Evolutionary conservation across 805 yeast genomes (phyloP), one percentile per base, ranked within the genome.

Genomic region (Wickerhamomyces alni): DNA sequence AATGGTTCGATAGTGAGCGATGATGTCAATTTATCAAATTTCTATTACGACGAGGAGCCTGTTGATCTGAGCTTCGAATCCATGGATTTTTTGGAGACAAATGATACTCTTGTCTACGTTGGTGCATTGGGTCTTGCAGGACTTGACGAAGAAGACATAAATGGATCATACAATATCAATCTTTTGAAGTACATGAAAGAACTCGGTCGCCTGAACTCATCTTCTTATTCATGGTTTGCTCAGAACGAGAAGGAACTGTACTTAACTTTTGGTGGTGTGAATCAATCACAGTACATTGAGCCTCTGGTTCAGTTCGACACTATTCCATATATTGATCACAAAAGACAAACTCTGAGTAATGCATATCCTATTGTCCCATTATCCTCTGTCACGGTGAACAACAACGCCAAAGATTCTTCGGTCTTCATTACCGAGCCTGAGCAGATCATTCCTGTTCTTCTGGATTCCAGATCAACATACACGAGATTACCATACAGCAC

Each of bases 211-310:
- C 63, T 73, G 21, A 52, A 59, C 25, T 46, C 71, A 2, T 50
- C 66, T 5, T 62, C 75, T 0, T 75, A 68, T 49, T 74, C 80
- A 0, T 46, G 74, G 25, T 67, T 67, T 52, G 31, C 51, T 2
- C n/a, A 16, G 15, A 39, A 43, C 29, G 42, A 42, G 33, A 37
- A 5, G 24, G 52, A 17, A 37, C 69, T 73, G 9, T 54, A 52
- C 32, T 41, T 82, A 11, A 54, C 80, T 8, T 62, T 81, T 2
- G 89, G 93, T 10, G 77, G 75, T 3, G 74, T 82, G 4, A 76
- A 79, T 50, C 60, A 66, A 9, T 56, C 62, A 22, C 64, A 67
- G 35, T 73, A 56, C 43, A 47, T 49, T 7, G 84, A 80, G 1
- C 64, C 68, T 25, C 55, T 81, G 13, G 70, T 68, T 19, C 56